Evolutionary conservation across 176 grass and related monocot genomes (phyloP).

Genomic region (Elaeis guineensis): DNA sequence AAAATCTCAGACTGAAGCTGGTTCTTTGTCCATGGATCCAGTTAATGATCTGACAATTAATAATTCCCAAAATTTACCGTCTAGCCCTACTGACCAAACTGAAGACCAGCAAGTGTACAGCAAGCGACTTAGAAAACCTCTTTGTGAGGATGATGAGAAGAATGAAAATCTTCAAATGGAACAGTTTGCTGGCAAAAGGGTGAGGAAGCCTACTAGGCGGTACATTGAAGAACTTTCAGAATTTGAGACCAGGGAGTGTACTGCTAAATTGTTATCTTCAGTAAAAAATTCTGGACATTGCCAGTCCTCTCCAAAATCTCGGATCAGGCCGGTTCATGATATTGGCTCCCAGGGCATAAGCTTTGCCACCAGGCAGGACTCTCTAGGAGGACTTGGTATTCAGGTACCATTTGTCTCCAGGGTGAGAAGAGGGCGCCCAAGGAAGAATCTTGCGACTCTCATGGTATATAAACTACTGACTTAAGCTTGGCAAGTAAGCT

Average conservation of each 20-base stretch:
- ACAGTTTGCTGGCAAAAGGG: constrained; percentile 47
- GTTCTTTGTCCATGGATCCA: constrained; percentile 30
- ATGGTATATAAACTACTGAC: constrained; percentile 26
- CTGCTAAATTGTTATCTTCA: constrained; percentile 36
- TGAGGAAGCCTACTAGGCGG: constrained; percentile 91
- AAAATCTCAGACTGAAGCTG: constrained; percentile 21
- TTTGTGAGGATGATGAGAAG: constrained; percentile 22
- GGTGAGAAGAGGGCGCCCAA: constrained; percentile 73
- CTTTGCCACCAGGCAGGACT: constrained; percentile 62
- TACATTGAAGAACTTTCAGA: constrained; percentile 91
- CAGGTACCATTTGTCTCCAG: constrained; percentile 79
- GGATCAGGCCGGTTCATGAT: constrained; percentile 26
- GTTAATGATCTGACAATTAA: constrained; percentile 22
- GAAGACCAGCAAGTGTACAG: constrained; percentile 43
- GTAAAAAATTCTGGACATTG: constrained; percentile 30
- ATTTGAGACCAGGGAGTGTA: constrained; percentile 40
- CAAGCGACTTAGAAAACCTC: constrained; percentile 38
- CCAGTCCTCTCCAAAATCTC: constrained; percentile 31
- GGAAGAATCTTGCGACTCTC: constrained; percentile 59
- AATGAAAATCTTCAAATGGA: constrained; percentile 34
- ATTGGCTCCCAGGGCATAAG: constrained; percentile 18
- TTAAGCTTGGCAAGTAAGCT: too few species aligned
- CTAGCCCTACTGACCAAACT: constrained; percentile 32
- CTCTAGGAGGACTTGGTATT: constrained; percentile 68
- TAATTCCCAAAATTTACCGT: constrained; percentile 24